These are phyloP conservation scores for Xylariales sp. DNA, from an alignment of 2,329 filamentous ascomycete genomes.

Conservation along the genomic window DNA sequence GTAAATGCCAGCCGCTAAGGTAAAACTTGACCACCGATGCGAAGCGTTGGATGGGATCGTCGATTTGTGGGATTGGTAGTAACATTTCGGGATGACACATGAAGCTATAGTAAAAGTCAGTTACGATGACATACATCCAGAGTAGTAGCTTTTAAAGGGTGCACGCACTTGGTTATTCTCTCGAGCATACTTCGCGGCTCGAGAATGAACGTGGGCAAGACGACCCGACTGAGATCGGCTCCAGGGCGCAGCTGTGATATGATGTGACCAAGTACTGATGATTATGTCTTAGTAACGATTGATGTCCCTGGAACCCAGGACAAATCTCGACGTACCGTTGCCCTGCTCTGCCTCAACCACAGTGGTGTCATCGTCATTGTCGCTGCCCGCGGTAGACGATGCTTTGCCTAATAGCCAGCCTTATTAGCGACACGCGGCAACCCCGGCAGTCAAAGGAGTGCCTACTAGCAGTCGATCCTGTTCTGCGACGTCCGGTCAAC, in stretches of 20 bases:
- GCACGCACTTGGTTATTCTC: constrained; percentile 93
- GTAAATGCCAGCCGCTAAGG: constrained; percentile 97
- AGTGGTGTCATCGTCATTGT: constrained; percentile 66
- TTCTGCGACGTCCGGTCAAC: not conserved
- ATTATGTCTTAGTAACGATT: constrained; percentile 12
- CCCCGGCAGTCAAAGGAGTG: not conserved
- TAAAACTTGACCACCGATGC: constrained; percentile 97
- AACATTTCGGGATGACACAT: constrained; percentile 99
- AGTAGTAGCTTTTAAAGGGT: no score
- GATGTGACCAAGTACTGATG: constrained; percentile 84
- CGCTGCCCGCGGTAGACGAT: constrained; percentile 51
- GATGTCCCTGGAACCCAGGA: constrained; percentile 1
- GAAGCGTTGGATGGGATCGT: constrained; percentile 86
- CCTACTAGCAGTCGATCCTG: not conserved
- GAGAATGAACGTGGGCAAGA: constrained; percentile 94
- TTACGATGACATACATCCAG: no score
- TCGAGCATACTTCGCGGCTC: constrained; percentile 98
- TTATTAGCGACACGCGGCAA: constrained; percentile 5
- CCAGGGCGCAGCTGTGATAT: constrained; percentile 95
- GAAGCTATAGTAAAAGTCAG: constrained; percentile 58
- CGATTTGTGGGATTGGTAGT: constrained; percentile 77
- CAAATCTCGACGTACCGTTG: constrained; percentile 63
- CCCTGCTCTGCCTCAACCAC: constrained; percentile 89
- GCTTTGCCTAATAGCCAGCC: constrained; percentile 18
- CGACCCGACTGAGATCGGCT: constrained; percentile 90